Percentiles rank a stretch among this genome's conserved stretches.
phyloP scores from a whole-genome alignment of 441 rosid species.

The Syzygium malaccense region DNA sequence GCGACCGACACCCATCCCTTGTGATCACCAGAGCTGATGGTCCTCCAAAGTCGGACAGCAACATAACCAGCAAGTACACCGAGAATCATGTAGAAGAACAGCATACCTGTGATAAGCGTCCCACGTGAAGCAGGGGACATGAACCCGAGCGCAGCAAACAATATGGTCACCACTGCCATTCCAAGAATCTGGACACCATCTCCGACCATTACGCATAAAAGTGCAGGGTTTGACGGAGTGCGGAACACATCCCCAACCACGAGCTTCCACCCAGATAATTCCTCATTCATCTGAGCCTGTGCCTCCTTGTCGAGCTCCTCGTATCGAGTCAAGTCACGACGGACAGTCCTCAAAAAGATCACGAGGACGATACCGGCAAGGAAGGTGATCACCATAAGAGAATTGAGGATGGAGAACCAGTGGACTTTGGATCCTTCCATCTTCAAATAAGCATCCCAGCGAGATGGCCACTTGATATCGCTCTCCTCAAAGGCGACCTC shows the following conservation, averaged over 20 bases:
- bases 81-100: slow-evolving; percentile 17
- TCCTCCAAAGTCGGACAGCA: slow-evolving; percentile 20
- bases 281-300: slow-evolving; percentile 27
- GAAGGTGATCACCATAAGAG: slow-evolving; percentile 23
- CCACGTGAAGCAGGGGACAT: slow-evolving; percentile 24
- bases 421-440: slow-evolving; percentile 63
- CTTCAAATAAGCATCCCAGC: slow-evolving; percentile 89
- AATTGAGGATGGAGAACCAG: slow-evolving; percentile 26
- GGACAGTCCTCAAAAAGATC: slow-evolving; percentile 25
- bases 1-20: slow-evolving; percentile 18
- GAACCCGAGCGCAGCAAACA: slow-evolving; percentile 21
- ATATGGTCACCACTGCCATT: slow-evolving; percentile 20
- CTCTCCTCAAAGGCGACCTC: slow-evolving; percentile 70
- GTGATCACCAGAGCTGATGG: slow-evolving; percentile 12
- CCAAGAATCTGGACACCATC: slow-evolving; percentile 25
- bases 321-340: slow-evolving; percentile 19
- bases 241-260: slow-evolving; percentile 23
- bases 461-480: slow-evolving; percentile 77
- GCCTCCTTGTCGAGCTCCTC: slow-evolving; percentile 24
- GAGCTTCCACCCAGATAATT: slow-evolving; percentile 26
- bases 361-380: slow-evolving; percentile 22
- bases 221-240: slow-evolving; percentile 5
- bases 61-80: slow-evolving; percentile 24
- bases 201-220: slow-evolving; percentile 19
- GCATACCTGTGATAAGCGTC: slow-evolving; percentile 20